Conservation (phyloP, 768 basidiomycete genomes). For the Botryobasidium botryosum region DNA sequence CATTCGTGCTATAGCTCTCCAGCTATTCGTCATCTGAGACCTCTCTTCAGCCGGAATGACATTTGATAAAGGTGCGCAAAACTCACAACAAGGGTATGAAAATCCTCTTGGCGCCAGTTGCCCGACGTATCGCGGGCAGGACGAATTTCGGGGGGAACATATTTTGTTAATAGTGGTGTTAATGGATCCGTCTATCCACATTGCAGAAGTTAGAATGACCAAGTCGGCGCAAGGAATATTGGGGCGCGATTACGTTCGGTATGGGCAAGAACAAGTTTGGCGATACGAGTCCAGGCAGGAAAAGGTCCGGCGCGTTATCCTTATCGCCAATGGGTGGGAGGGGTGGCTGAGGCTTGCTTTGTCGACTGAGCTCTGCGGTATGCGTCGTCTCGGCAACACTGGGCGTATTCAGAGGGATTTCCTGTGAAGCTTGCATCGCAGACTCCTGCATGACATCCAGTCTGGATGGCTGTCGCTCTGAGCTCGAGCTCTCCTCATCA, state of each 20-base stretch:
- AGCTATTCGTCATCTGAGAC: conserved; percentile 68
- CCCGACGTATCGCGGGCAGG: conserved; percentile 58
- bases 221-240: conserved; percentile 3
- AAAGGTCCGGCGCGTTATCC: conserved; percentile 20
- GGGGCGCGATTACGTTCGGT: conserved; percentile 54
- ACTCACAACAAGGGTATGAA: conserved; percentile 68
- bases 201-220: conserved; percentile 12
- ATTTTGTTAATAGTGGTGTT: conserved; percentile 66
- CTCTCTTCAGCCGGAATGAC: neutral
- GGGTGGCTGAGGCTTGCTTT: neutral
- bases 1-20: conserved; percentile 73
- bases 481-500: neutral
- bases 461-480: neutral
- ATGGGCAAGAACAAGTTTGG: conserved; percentile 80
- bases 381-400: neutral
- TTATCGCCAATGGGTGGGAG: neutral
- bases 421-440: neutral
- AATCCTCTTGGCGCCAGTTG: conserved; percentile 54
- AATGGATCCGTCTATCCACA: conserved; percentile 57
- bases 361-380: neutral
- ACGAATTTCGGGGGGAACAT: conserved; percentile 57
- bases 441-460: neutral
- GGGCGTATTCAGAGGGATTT: conserved; percentile 6
- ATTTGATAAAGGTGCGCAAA: neutral
- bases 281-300: conserved; percentile 48